A percentile compares a stretch with the other conserved stretches of the same genome.
Evolutionary conservation across 495 filamentous ascomycete genomes (phyloP).

Genomic region (Xylaria sp.): DNA sequence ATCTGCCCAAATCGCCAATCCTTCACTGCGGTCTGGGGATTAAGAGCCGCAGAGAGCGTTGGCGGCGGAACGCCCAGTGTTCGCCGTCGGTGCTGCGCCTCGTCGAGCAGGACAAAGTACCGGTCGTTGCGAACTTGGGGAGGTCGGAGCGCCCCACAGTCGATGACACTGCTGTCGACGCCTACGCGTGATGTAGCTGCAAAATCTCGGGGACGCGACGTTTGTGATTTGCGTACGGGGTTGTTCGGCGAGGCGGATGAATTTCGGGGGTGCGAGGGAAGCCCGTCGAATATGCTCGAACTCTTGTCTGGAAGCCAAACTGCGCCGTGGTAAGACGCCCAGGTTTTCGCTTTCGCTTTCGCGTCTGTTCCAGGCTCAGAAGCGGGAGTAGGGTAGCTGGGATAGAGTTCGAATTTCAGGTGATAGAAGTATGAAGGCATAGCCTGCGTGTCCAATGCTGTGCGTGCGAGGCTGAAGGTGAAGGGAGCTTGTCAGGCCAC

Average conservation of each 20-base stretch:
- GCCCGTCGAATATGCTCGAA: slow-evolving; percentile 53
- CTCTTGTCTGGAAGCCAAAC: slow-evolving; percentile 49
- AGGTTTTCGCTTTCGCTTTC: too few relatives aligned
- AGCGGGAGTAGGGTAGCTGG: slow-evolving; percentile 62
- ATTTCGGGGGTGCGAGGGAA: slow-evolving; percentile 50
- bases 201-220: slow-evolving; percentile 17
- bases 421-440: slow-evolving; percentile 93
- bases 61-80: slow-evolving; percentile 42
- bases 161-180: slow-evolving; percentile 43
- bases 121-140: slow-evolving; percentile 36
- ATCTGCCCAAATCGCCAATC: slow-evolving; percentile 58
- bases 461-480: background rate
- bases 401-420: slow-evolving; percentile 82
- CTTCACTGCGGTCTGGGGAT: slow-evolving; percentile 46
- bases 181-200: slow-evolving; percentile 6
- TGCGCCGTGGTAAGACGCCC: slow-evolving; percentile 14
- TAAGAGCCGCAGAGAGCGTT: slow-evolving; percentile 42
- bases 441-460: slow-evolving; percentile 32
- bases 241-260: background rate
- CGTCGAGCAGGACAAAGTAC: slow-evolving; percentile 40
- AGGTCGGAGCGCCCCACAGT: slow-evolving; percentile 51
- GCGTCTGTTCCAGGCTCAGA: slow-evolving; percentile 29
- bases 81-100: slow-evolving; percentile 43
- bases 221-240: slow-evolving; percentile 16
- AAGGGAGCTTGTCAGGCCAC: background rate